A percentile compares a stretch with the other conserved stretches of the same genome.
phyloP scores from a whole-genome alignment of 2,329 filamentous ascomycete genomes.

The Fusarium concolor region DNA sequence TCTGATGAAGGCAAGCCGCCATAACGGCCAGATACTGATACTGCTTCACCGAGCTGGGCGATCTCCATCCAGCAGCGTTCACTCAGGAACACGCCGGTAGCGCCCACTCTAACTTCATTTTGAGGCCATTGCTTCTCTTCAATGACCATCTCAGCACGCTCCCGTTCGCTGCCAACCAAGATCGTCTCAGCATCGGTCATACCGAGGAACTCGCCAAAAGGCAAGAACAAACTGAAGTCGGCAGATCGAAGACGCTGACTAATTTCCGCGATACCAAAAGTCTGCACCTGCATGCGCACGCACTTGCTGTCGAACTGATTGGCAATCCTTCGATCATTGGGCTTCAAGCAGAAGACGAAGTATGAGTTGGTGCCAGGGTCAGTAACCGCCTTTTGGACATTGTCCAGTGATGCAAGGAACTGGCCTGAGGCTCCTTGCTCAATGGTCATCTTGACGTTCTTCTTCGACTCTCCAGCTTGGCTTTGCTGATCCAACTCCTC shows the following conservation, averaged over 20 bases:
- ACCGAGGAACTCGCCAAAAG: constrained; percentile 94
- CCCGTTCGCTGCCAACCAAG: constrained; percentile 89
- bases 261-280: constrained; percentile 96
- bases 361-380: constrained; percentile 90
- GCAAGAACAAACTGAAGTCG: constrained; percentile 95
- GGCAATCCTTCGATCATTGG: constrained; percentile 94
- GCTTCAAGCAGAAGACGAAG: constrained; percentile 97
- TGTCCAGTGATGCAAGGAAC: constrained; percentile 88
- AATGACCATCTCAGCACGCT: constrained; percentile 91
- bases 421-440: constrained; percentile 93
- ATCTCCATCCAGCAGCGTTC: constrained; percentile 96
- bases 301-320: constrained; percentile 99
- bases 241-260: constrained; percentile 92
- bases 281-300: constrained; percentile 92
- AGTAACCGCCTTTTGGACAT: constrained; percentile 87
- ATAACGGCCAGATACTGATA: constrained; percentile 60
- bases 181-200: constrained; percentile 85
- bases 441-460: constrained; percentile 57
- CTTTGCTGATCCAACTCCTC: constrained; percentile 63
- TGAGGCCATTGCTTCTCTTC: constrained; percentile 92
- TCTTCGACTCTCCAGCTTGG: constrained; percentile 59
- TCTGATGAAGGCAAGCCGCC: constrained; percentile 60
- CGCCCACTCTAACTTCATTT: constrained; percentile 91
- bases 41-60: constrained; percentile 76
- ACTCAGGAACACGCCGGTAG: constrained; percentile 94